These are phyloP conservation scores for Monosporascus sp. DNA, from an alignment of 2,329 filamentous ascomycete species.

Conservation along the genomic window DNA sequence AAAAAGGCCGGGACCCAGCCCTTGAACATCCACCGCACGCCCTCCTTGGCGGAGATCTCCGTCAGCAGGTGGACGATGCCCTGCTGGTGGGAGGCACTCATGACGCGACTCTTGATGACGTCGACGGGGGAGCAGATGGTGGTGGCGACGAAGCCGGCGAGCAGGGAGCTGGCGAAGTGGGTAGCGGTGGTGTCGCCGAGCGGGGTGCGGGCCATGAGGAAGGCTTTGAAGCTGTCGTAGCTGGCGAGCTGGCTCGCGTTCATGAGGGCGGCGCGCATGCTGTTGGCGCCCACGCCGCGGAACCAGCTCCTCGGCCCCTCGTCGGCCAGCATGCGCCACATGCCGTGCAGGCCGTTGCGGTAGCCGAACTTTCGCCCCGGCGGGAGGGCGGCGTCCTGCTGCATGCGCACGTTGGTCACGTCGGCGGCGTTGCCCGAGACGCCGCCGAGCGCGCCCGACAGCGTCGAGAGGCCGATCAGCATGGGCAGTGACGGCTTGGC, in stretches of 20 bases:
- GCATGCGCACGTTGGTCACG: constrained; percentile 97
- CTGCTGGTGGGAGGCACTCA: constrained; percentile 57
- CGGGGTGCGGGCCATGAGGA: constrained; percentile 61
- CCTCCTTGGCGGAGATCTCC: constrained; percentile 66
- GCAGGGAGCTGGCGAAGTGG: constrained; percentile 71
- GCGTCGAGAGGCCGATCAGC: constrained; percentile 77
- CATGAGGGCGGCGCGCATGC: constrained; percentile 77
- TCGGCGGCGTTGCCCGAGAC: constrained; percentile 91
- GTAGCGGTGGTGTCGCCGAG: constrained; percentile 67
- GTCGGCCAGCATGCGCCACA: constrained; percentile 78
- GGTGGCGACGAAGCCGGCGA: constrained; percentile 78
- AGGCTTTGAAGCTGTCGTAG: constrained; percentile 75
- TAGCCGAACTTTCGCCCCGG: constrained; percentile 75
- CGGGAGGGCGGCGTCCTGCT: constrained; percentile 80
- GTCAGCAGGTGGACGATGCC: constrained; percentile 55
- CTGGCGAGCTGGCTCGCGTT: constrained; percentile 78
- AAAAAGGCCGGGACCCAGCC: constrained; percentile 80
- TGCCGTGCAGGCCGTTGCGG: constrained; percentile 78
- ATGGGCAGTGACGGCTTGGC: constrained; percentile 61
- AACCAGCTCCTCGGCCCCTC: constrained; percentile 76
- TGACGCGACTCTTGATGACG: constrained; percentile 84
- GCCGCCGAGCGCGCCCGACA: constrained; percentile 83
- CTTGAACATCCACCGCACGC: constrained; percentile 79
- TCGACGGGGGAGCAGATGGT: constrained; percentile 82
- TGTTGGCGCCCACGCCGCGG: constrained; percentile 81